These are phyloP conservation scores for Boletus chippewaensis DNA, from an alignment of 1,284 basidiomycete genomes.

Conservation along the genomic window DNA sequence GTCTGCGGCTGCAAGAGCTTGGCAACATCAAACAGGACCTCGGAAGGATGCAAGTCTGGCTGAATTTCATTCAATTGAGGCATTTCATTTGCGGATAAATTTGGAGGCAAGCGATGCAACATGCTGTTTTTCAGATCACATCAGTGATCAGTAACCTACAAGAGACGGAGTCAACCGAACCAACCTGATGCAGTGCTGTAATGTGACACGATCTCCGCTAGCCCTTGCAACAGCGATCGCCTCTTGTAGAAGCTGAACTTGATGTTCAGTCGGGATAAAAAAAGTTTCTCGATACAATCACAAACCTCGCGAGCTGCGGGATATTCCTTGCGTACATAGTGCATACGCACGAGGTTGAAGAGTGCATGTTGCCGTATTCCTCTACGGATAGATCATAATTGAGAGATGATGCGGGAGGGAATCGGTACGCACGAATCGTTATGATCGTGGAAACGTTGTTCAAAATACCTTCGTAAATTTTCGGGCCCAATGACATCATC, in stretches of 20 bases:
- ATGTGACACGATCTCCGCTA: constrained; percentile 59
- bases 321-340: constrained; percentile 62
- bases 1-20: constrained; percentile 31
- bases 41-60: constrained; percentile 65
- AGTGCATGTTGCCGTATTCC: constrained; percentile 72
- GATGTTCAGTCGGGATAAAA: constrained; percentile 1
- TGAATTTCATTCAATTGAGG: constrained; percentile 67
- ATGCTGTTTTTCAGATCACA: constrained; percentile 40
- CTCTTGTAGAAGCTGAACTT: constrained; percentile 57
- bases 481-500: constrained; percentile 65
- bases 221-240: constrained; percentile 68
- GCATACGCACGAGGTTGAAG: constrained; percentile 69
- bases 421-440: constrained; percentile 61
- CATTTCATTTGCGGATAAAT: constrained; percentile 35
- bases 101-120: constrained; percentile 56
- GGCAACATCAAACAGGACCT: constrained; percentile 60
- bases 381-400: constrained; percentile 34
- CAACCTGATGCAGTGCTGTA: constrained; percentile 75
- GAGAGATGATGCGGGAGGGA: not conserved
- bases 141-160: constrained; percentile 10
- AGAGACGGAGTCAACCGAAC: constrained; percentile 31
- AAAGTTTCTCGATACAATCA: not conserved
- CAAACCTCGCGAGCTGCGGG: constrained; percentile 59
- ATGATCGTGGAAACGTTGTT: constrained; percentile 71
- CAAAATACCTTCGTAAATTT: constrained; percentile 68